Evolutionary conservation across 306 rosid species (phyloP), one percentile per base, ranked within the genome.

Genomic region (Erythrophleum fordii): DNA sequence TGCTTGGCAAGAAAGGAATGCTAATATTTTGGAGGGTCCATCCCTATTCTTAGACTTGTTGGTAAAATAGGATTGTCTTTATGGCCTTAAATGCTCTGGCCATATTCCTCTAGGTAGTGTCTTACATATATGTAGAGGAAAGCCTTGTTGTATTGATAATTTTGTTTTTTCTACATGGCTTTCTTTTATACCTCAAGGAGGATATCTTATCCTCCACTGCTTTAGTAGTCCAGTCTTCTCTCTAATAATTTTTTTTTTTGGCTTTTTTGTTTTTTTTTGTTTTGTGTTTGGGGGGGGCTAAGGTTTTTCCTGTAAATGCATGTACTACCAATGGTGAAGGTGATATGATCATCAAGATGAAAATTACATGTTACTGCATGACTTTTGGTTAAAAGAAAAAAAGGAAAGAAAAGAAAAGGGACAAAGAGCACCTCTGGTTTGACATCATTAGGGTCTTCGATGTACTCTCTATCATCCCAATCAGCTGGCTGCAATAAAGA

Each of bases 391-490:
- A 71, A 53, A n/a, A 12, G 16, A 41, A 5, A 46, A 13, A 46
- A 46, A 48, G 49, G n/a, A n/a, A n/a, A n/a, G n/a, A n/a, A n/a
- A n/a, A n/a, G n/a, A 44, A 31, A 29, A n/a, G 41, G 31, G 22
- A 49, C 12, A 49, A 37, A 26, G 29, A 35, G 61, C 79, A 95
- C 99, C 97, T 90, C 91, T 31, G 97, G 99, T 73, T 93, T 95
- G 76, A 82, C 82, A 76, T 78, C 88, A 61, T 91, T 82, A 52
- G 96, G 96, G 66, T 95, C 93, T 17, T 93, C 95, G 52, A 95
- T 95, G 86, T 93, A 93, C 80, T 95, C 99, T 85, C 90, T 90
- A 28, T 90, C 95, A 56, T 95, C 99, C 99, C 99, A 95, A 81
- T 95, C 92, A 14, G 93, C 91, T 65, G 98, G 99, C 99, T 95